Evolutionary conservation across 345 rosid species (phyloP), one percentile per base, ranked within the genome.

Genomic region (Aurinia saxatilis): DNA sequence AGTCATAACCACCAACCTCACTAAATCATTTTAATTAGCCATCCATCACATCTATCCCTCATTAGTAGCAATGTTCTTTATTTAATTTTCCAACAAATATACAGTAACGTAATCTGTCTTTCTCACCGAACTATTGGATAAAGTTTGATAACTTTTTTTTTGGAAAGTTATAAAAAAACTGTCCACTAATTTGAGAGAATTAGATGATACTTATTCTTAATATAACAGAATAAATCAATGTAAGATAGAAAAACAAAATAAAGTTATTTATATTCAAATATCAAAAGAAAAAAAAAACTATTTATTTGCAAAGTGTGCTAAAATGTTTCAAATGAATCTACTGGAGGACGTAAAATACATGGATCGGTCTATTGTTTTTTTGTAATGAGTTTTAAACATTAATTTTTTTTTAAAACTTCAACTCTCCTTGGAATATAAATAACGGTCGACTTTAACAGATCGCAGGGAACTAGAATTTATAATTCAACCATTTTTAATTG

Each of bases 1-100:
- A 53, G 51, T 71, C 49, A 35, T 57, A 57, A 64, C 70, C 47
- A 63, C 65, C 53, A 70, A 62, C 39, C 64, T 46, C 59, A 63
- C 65, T 31, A 30, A 47, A 39, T 48, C 9, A 63, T 63, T 70
- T 49, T 56, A 9, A 63, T 70, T 70, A 12, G 65, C 41, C 52
- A 62, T 38, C 68, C 51, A 38, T 62, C 74, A 62, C 63, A 39
- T 70, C 63, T 37, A 38, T 21, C 49, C 15, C 57, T 46, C 50
- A 60, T 44, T 17, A 44, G 10, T 44, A 30, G 44, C 29, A 70
- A 46, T 14, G 23, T 51, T 51, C 21, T 39, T 35, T 60, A 41
- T 18, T 57, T 50, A 21, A 1, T 29, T 42, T 6, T 37, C 50
- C 41, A 68, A 23, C 31, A 12, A 60, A 51, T 21, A 4, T 21